A percentile compares a stretch with the other conserved stretches of the same genome.
Conservation (phyloP, 2,329 filamentous ascomycete species). For the Aspergillus novofumigatus region DNA sequence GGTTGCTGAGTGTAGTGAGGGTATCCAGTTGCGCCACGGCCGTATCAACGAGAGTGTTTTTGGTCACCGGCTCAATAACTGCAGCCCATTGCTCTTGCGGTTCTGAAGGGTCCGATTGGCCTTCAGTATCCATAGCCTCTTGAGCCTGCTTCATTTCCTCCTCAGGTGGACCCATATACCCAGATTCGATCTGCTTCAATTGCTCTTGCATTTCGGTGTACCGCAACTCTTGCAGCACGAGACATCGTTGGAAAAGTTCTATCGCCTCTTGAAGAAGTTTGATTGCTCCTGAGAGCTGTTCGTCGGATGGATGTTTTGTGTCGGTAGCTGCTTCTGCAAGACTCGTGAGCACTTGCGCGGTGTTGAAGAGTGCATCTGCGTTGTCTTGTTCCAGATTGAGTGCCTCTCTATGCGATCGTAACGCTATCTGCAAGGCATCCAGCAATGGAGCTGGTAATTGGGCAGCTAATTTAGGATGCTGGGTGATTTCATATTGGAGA, state of each 20-base stretch:
- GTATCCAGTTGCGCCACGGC: slow-evolving; percentile 60
- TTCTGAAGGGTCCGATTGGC: slow-evolving; percentile 19
- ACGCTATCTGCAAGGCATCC: slow-evolving; percentile 56
- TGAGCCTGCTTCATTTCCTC: slow-evolving; percentile 11
- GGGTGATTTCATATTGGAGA: slow-evolving; percentile 65
- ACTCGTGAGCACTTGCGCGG: slow-evolving; percentile 63
- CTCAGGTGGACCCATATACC: slow-evolving; percentile 12
- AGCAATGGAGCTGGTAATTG: slow-evolving; percentile 53
- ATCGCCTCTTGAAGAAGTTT: slow-evolving; percentile 57
- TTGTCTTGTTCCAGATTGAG: slow-evolving; percentile 58
- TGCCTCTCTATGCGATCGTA: slow-evolving; percentile 62
- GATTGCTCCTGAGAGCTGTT: slow-evolving; percentile 45
- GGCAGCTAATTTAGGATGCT: slow-evolving; percentile 59
- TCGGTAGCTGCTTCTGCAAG: slow-evolving; percentile 59
- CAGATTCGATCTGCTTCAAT: slow-evolving; percentile 34
- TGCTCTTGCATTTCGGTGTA: slow-evolving; percentile 46
- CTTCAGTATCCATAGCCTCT: slow-evolving; percentile 6
- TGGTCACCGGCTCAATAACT: slow-evolving; percentile 63
- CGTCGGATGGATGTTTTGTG: slow-evolving; percentile 44
- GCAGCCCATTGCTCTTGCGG: slow-evolving; percentile 59
- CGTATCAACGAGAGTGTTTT: slow-evolving; percentile 63
- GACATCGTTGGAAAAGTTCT: slow-evolving; percentile 56
- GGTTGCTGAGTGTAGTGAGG: slow-evolving; percentile 49
- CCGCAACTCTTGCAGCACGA: slow-evolving; percentile 50
- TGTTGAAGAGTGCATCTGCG: slow-evolving; percentile 67